Conservation (phyloP, 805 yeast species). For the Saccharomycopsis capsularis region DNA sequence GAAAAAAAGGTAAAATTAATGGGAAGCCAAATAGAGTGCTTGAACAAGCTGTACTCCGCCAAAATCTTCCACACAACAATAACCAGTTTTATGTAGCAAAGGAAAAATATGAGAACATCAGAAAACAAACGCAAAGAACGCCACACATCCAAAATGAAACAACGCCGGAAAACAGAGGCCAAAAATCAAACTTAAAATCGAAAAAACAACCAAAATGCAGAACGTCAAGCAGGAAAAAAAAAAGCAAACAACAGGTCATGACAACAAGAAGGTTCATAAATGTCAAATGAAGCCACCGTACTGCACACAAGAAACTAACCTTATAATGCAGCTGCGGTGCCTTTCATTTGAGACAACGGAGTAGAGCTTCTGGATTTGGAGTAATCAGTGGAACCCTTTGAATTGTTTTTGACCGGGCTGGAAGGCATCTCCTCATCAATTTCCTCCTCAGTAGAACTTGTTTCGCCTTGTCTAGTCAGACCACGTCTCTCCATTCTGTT, state of each 20-base stretch:
- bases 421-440: neutral
- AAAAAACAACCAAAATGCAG: too few species aligned
- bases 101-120: too few species aligned
- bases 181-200: neutral
- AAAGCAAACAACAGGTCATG: neutral
- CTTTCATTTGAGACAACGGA: constrained; percentile 6
- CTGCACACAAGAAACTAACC: neutral
- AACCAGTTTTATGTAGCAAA: too few species aligned
- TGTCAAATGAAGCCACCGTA: neutral
- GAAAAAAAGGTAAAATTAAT: too few species aligned
- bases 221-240: neutral
- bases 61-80: too few species aligned
- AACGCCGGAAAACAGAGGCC: too few species aligned
- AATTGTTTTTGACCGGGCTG: neutral
- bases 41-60: too few species aligned
- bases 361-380: constrained; percentile 1
- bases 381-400: neutral
- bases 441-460: constrained; percentile 15
- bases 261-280: neutral
- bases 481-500: neutral
- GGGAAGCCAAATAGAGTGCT: too few species aligned
- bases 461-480: neutral
- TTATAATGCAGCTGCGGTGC: neutral
- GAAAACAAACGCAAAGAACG: too few species aligned
- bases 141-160: too few species aligned